phyloP scores from a whole-genome alignment of 306 rosid genomes.

The Rubus idaeus region DNA sequence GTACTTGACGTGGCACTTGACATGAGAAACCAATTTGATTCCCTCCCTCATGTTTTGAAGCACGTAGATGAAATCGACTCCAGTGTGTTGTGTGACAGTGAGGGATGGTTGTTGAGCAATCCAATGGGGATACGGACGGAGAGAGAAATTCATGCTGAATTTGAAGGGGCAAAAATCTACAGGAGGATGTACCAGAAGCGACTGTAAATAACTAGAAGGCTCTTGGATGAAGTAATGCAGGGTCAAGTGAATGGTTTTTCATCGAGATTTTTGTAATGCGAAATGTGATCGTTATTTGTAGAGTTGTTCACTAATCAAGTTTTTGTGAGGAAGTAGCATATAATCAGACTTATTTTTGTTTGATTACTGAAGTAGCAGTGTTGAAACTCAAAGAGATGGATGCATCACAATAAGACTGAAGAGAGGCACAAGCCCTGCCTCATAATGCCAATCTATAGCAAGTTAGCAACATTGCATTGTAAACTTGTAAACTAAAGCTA shows the following conservation, averaged over 20 bases:
- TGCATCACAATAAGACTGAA: too few relatives aligned
- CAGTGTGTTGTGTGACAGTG: constrained; percentile 44
- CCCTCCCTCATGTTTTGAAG: constrained; percentile 37
- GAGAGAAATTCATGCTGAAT: constrained; percentile 91
- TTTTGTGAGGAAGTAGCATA: too few relatives aligned
- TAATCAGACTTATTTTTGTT: too few relatives aligned
- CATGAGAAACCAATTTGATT: constrained; percentile 77
- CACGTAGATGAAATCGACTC: constrained; percentile 46
- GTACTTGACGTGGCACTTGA: constrained; percentile 69
- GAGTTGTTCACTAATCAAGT: background rate
- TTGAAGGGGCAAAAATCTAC: constrained; percentile 68
- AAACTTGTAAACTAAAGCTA: too few relatives aligned
- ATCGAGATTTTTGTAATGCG: background rate
- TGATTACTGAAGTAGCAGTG: background rate
- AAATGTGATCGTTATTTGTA: too few relatives aligned
- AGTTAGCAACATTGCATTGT: too few relatives aligned
- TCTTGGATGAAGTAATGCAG: background rate
- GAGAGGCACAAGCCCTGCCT: too few relatives aligned
- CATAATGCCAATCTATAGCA: too few relatives aligned
- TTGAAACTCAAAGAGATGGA: too few relatives aligned
- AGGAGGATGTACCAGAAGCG: constrained; percentile 70
- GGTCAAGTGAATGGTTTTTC: background rate
- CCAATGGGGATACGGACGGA: constrained; percentile 87
- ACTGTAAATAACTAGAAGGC: constrained; percentile 14
- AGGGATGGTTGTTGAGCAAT: constrained; percentile 83